Conservation (phyloP, 164 flowering plant species). For the Stephania yunnanensis region DNA sequence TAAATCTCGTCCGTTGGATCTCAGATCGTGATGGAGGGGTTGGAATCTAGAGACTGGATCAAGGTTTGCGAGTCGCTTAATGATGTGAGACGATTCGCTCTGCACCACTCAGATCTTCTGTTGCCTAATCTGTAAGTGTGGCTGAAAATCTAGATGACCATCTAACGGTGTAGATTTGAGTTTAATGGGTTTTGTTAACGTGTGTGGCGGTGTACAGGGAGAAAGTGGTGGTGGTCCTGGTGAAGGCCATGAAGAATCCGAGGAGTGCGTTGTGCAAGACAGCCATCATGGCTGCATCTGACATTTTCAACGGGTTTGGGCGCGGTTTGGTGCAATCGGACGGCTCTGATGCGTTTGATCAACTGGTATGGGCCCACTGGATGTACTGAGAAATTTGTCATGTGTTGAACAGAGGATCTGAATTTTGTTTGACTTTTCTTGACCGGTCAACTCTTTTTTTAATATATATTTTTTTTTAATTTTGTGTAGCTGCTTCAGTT, state of each 20-base stretch:
- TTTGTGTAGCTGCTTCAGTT: slow-evolving; percentile 64
- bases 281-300: slow-evolving; percentile 86
- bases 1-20: background rate
- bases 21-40: slow-evolving; percentile 55
- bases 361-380: slow-evolving; percentile 35
- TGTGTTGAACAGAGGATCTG: background rate
- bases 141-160: background rate
- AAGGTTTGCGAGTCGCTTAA: slow-evolving; percentile 77
- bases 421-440: too few species aligned
- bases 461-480: too few species aligned
- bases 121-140: slow-evolving; percentile 58
- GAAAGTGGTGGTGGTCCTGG: slow-evolving; percentile 48
- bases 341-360: slow-evolving; percentile 47
- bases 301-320: slow-evolving; percentile 61
- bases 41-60: slow-evolving; percentile 79
- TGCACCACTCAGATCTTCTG: slow-evolving; percentile 53
- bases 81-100: slow-evolving; percentile 54
- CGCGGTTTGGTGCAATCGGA: slow-evolving; percentile 46
- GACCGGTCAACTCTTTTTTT: background rate
- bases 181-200: background rate
- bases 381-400: too few species aligned
- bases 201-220: slow-evolving; percentile 38
- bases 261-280: slow-evolving; percentile 92
- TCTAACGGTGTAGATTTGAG: too few species aligned
- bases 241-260: slow-evolving; percentile 90